Base-by-base conservation (phyloP, 305 asterid genomes). In the Fraxinus xanthoxyloides region DNA sequence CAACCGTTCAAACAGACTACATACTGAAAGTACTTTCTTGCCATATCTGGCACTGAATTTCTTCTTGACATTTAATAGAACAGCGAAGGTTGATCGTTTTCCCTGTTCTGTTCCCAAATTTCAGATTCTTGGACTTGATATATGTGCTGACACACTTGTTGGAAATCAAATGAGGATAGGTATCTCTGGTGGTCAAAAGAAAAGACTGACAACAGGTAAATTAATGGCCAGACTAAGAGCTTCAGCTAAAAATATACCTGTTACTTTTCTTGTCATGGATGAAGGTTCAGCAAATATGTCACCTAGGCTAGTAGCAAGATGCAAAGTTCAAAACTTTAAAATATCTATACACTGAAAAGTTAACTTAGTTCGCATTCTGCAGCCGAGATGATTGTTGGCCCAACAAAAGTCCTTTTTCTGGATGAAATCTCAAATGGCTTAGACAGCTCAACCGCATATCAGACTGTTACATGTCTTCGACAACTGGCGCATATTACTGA, bases 181-280 rank as follows among this genome's bases (percentile, higher is more conserved):
- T 32, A 84, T 89, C 79, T 89, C 92, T 1, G 90, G 92, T 35
- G 92, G 92, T 40, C 87, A 89, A 82, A 87, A 87, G 87, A 89
- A 89, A 76, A 85, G 92, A 70, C 31, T 87, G 77, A 85, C 92
- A 31, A 87, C 89, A 56, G 91, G 91, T 88, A 77, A 38, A 70
- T 63, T 43, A 54, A 38, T 21, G 10, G 17, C 72, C 69, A 59
- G 30, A 21, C 21, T 59, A 7, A 59, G 15, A 59, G 69, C 13
- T 19, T 59, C 69, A 21, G 69, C 28, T 21, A 56, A 56, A 56
- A 56, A 56, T n/a, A 56, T 28, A 5, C 67, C 67, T 56, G 28
- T 19, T 19, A 56, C 26, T 56, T n/a, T 19, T 56, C 67, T 19
- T 56, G 67, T 56, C 67, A 56, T 56, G 26, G 67, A 7, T 56